Base-by-base conservation (phyloP, 1,284 basidiomycete genomes). In the Earliella scabrosa region DNA sequence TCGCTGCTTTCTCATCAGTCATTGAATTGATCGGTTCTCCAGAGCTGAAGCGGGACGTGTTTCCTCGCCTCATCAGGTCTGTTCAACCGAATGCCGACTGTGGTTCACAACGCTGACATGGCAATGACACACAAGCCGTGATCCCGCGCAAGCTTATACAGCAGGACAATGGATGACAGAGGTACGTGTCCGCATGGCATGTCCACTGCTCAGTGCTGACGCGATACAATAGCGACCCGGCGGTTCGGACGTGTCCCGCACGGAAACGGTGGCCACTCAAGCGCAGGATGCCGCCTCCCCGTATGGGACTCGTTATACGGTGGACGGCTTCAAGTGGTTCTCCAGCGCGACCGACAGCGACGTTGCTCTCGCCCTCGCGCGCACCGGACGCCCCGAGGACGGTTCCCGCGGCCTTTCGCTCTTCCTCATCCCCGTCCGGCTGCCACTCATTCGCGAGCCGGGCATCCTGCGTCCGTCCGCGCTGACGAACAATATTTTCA, bases 151-250 rank as follows among this genome's bases (percentile, higher is more conserved):
- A 24, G 87, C 88, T 0, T 93, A 86, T 66, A 89, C 86, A 0
- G 82, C 89, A 9, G 92, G 91, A 0, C 90, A 93, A 73, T 93
- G 90, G 89, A 92, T 91, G 90, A 92, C 90, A 2, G 89, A 91
- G 75, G 86, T 81, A 56, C 21, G 72, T 38, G 8, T 21, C 9
- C 8, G 5, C 18, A n/a, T 18, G 20, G 7, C 20, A 14, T n/a
- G 7, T 18, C 23, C 20, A 24, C 24, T n/a, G 23, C 21, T 13
- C 10, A 34, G 31, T 13, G n/a, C 35, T 48, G 46, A 36, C n/a
- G 16, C 9, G 20, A 14, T 11, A 29, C 24, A 41, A n/a, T 38
- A 91, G 83, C 82, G 86, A 21, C 81, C 87, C 5, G 91, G 90
- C 39, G 91, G 91, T 1, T 90, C 87, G 1, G 91, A 93, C 63